A percentile compares a stretch with the other conserved stretches of the same genome.
These are phyloP conservation scores for Pseudoneurospora amorphoporcata DNA, from an alignment of 495 filamentous ascomycete genomes.

Conservation along the genomic window DNA sequence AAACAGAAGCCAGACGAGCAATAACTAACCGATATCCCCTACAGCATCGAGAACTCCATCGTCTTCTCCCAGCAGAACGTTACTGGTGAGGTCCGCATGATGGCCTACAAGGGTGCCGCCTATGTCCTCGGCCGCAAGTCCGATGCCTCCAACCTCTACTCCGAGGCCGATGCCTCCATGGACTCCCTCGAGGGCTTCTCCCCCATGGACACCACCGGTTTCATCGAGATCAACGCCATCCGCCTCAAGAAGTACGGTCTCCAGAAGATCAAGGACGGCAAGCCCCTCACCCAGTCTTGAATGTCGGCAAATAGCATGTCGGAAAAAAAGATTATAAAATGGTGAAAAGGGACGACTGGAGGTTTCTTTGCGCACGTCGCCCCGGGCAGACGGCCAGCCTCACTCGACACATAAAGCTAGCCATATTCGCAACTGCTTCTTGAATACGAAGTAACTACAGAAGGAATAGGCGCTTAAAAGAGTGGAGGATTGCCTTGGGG, in stretches of 20 bases:
- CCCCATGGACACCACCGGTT: constrained; percentile 57
- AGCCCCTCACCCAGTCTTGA: constrained; percentile 28
- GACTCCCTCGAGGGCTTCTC: constrained; percentile 75
- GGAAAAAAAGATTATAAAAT: not conserved
- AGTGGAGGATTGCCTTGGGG: not conserved
- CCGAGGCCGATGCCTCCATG: constrained; percentile 72
- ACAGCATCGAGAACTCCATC: constrained; percentile 51
- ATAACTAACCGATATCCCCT: constrained; percentile 37
- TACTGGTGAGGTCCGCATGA: constrained; percentile 60
- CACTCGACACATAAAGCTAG: not conserved
- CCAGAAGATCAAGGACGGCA: constrained; percentile 54
- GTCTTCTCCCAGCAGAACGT: constrained; percentile 51
- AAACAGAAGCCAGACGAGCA: constrained; percentile 58
- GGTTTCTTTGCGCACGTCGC: not conserved
- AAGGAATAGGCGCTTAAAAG: not conserved
- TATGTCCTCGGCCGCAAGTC: constrained; percentile 64
- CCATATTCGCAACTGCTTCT: not conserved
- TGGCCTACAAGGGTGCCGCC: constrained; percentile 67
- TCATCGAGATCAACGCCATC: constrained; percentile 76
- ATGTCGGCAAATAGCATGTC: not conserved
- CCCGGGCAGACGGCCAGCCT: not conserved
- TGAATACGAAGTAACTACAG: not conserved
- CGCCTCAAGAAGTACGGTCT: constrained; percentile 83
- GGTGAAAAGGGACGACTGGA: not conserved
- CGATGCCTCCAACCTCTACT: constrained; percentile 79